phyloP scores from a whole-genome alignment of 2,329 filamentous ascomycete species.

The Xylaria sp. region DNA sequence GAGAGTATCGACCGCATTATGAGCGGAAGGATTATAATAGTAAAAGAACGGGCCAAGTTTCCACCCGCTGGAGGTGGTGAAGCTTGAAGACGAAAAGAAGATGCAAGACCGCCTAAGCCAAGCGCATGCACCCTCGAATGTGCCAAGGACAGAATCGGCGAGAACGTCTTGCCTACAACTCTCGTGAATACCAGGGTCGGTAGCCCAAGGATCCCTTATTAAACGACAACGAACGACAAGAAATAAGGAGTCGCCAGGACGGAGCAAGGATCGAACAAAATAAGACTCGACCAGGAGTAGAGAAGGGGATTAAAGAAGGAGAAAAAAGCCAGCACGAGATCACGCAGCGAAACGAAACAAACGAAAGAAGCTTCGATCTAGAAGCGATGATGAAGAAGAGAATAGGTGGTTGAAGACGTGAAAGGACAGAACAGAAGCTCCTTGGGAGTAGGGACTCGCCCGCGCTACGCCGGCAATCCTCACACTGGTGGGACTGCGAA shows the following conservation, averaged over 20 bases:
- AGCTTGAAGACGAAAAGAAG: constrained; percentile 15
- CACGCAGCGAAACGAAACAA: constrained; percentile 28
- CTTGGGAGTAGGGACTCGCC: background rate
- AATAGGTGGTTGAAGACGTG: constrained; percentile 17
- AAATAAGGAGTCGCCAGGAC: constrained; percentile 30
- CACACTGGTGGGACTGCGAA: background rate
- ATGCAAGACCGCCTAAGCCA: constrained; percentile 13
- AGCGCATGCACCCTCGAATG: constrained; percentile 22
- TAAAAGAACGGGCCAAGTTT: constrained; percentile 9
- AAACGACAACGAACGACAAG: constrained; percentile 8
- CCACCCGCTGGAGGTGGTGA: constrained; percentile 12
- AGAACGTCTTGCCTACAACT: constrained; percentile 1
- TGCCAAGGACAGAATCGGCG: constrained; percentile 1
- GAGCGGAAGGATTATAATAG: constrained; percentile 14
- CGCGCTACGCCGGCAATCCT: background rate
- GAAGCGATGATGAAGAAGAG: constrained; percentile 26
- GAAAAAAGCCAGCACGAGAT: constrained; percentile 23
- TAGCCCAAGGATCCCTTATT: background rate
- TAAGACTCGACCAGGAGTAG: constrained; percentile 37
- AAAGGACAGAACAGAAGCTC: constrained; percentile 15
- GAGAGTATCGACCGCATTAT: constrained; percentile 31
- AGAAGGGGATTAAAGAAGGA: constrained; percentile 19
- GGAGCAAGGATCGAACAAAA: constrained; percentile 21
- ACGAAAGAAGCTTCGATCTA: constrained; percentile 31
- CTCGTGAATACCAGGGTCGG: constrained; percentile 1